Conservation (phyloP, 2,329 filamentous ascomycete species). For the Beauveria sp. region DNA sequence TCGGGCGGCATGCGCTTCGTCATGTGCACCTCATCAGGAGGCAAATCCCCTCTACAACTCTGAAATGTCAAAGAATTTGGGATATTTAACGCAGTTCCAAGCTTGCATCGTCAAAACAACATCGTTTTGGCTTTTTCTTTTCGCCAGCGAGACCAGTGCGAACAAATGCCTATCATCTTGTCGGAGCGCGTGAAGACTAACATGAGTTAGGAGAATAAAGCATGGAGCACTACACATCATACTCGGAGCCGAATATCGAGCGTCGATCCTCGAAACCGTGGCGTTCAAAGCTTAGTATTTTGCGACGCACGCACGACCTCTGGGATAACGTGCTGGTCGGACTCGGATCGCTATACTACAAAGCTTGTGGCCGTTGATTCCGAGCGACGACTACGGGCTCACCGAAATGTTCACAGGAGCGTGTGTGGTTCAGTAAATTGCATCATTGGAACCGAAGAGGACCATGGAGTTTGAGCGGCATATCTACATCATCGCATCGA, state of each 20-base stretch:
- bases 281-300: constrained; percentile 17
- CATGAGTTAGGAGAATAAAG: background rate
- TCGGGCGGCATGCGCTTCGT: constrained; percentile 1
- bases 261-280: background rate
- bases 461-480: background rate
- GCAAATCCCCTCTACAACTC: background rate
- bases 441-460: background rate
- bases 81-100: background rate
- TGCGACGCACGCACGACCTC: constrained; percentile 27
- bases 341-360: constrained; percentile 31
- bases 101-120: background rate
- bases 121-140: background rate
- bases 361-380: constrained; percentile 13
- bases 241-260: background rate
- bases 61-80: too few species aligned
- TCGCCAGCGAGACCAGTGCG: background rate
- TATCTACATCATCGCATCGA: too few species aligned
- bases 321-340: constrained; percentile 34
- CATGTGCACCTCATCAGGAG: constrained; percentile 3
- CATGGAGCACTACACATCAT: constrained; percentile 4
- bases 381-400: background rate
- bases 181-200: background rate
- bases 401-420: background rate
- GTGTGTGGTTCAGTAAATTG: background rate
- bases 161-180: background rate